Base-by-base conservation (phyloP, 2,329 filamentous ascomycete genomes). In the Paramyrothecium roridum region DNA sequence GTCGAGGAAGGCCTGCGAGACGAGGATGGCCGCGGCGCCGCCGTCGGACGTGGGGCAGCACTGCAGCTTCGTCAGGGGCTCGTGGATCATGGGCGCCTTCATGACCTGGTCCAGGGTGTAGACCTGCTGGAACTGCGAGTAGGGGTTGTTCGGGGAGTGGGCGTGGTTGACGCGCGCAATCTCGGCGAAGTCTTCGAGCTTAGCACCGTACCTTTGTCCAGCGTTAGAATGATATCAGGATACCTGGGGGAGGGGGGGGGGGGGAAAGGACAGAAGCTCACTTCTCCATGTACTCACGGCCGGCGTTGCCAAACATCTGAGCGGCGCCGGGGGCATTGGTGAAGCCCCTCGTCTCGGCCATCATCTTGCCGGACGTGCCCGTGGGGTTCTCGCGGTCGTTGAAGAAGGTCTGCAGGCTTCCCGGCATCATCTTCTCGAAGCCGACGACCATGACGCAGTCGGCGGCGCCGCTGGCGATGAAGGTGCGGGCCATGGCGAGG, bases 401-500 rank as follows among this genome's bases (percentile, higher is more conserved):
- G 77, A 90, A 98, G 76, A 90, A 88, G 55, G 79, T 83, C 77
- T 93, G 87, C 61, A 98, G 79, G 63, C 86, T 90, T n/a, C 93
- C 93, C 0, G 89, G 88, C 76, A 88, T 93, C 93, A 98, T 98
- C 85, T 97, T 97, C 81, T 98, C 95, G 66, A 98, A 98, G 3
- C 93, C 95, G 20, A 98, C 85, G 1, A 98, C 93, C 57, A 98
- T 78, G 20, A 96, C 86, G 69, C 91, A 96, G 73, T 96, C 90
- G 1, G 91, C 90, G 16, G 85, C 90, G 34, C 93, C 93, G 64
- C 90, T 82, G 8, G 85, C 81, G 64, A 97, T 87, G 70, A 96
- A 81, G 53, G 87, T 91, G 34, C 92, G 81, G 2, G 83, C 95
- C 82, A 98, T 88, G 69, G 87, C 87, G 56, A 98, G 78, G 10